These are phyloP conservation scores for Talaromyces sp. DNA, from an alignment of 2,329 filamentous ascomycete genomes.

Conservation along the genomic window DNA sequence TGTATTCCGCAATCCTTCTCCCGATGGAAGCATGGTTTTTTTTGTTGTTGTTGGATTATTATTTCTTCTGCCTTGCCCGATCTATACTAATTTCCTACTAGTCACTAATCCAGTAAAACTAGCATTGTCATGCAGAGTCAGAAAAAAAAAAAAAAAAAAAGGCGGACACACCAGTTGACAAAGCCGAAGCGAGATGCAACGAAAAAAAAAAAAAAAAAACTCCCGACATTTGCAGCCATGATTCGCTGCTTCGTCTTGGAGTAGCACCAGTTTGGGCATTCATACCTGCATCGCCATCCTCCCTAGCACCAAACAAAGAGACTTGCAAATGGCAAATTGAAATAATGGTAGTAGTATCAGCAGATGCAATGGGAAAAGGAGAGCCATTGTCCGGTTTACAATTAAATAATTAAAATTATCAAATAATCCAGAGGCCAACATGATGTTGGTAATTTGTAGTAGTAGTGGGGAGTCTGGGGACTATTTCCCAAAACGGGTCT, in stretches of 20 bases:
- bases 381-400: neutral
- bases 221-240: conserved; percentile 10
- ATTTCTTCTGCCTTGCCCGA: neutral
- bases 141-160: conserved; percentile 13
- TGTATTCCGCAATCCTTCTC: neutral
- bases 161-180: too few relatives aligned
- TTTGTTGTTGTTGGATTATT: neutral
- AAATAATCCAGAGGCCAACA: too few relatives aligned
- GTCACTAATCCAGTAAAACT: neutral
- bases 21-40: neutral
- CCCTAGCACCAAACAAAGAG: neutral
- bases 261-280: conserved; percentile 35
- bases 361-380: neutral
- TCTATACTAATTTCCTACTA: neutral
- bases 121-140: conserved; percentile 1
- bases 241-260: conserved; percentile 25
- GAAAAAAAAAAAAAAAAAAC: neutral
- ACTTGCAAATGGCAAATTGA: neutral
- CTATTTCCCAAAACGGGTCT: conserved; percentile 7
- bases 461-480: too few relatives aligned
- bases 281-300: conserved; percentile 26
- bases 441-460: too few relatives aligned
- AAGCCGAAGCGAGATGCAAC: neutral
- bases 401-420: neutral
- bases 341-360: neutral